Conservation (phyloP, 306 rosid genomes). For the Delonix regia region DNA sequence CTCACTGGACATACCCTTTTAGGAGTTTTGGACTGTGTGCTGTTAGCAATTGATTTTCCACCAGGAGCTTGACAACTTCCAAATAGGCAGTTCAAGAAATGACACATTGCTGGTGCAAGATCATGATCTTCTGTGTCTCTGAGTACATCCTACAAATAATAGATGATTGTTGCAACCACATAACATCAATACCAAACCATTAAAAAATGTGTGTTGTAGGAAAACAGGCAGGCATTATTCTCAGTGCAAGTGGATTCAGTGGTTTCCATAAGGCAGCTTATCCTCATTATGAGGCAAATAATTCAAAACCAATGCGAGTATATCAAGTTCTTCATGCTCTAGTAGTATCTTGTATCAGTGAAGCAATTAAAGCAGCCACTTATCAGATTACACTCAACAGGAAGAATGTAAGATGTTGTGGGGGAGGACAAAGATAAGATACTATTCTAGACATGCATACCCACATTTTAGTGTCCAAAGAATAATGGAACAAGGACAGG, state of each 20-base stretch:
- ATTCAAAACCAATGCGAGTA: neutral
- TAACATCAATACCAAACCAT: constrained; percentile 1
- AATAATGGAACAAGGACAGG: neutral
- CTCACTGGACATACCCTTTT: constrained; percentile 57
- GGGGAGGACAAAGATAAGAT: neutral
- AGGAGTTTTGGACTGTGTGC: constrained; percentile 52
- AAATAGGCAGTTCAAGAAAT: constrained; percentile 88
- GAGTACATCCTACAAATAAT: constrained; percentile 68
- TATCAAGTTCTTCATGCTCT: constrained; percentile 10
- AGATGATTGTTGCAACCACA: constrained; percentile 13
- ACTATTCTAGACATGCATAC: constrained; percentile 6
- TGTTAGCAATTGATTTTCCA: constrained; percentile 53
- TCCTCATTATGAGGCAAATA: constrained; percentile 8
- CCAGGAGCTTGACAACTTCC: constrained; percentile 76
- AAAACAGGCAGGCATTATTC: neutral
- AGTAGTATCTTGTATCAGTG: neutral
- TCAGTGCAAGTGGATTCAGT: constrained; percentile 6
- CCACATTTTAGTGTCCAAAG: neutral
- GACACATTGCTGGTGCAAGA: constrained; percentile 75
- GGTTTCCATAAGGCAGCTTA: neutral
- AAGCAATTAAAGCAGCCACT: constrained; percentile 20
- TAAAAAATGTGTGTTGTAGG: neutral
- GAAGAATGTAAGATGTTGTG: neutral
- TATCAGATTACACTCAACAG: neutral
- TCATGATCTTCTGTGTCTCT: constrained; percentile 96